Evolutionary conservation across 495 filamentous ascomycete species (phyloP), one percentile per base, ranked within the genome.

Genomic region (Lasiosphaeria miniovina): DNA sequence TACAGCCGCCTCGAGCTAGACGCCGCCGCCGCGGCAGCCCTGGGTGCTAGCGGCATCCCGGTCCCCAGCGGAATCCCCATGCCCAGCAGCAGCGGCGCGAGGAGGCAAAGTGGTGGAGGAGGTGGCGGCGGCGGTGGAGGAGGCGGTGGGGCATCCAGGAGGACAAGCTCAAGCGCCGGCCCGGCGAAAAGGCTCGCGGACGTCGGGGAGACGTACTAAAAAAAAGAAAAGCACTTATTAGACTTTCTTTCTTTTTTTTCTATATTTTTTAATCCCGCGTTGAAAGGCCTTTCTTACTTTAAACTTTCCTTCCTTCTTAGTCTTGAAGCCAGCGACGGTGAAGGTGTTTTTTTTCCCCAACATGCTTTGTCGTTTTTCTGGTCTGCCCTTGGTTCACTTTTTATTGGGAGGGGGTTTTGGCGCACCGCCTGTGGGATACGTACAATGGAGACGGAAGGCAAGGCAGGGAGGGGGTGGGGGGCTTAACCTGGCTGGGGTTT

Each of bases 1-100:
- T 75, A 73, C 36, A 76, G 80, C 58, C 78, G 80, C 55, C 79
- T 76, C 43, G 83, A 86, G 31, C 61, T 77, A 35, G 81, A 80
- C 32, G 49, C 49, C 49, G 6, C 49, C 49, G 6, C 11, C 9
- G 49, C 49, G 15, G 54, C 54, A 6, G 65, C 71, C 24, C 24
- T 24, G 36, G 84, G 71, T 61, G 52, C 49, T 15, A 70, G 67
- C 38, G 62, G 62, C n/a, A 71, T 87, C 49, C 80, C 83, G 32
- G 70, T 75, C 52, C 80, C 78, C 35, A 67, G 66, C 68, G 74
- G 69, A 70, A 65, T 68, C 24, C 73, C 68, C 14, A 51, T 66
- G 54, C 68, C 65, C 2, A 59, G 52, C 43, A 59, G 38, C 2
- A 59, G 52, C 43, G 57, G 38, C 14, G 34, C 51, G n/a, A 67